Percentiles rank a stretch among this genome's conserved stretches.
phyloP scores from a whole-genome alignment of 2,329 filamentous ascomycete genomes.

The Calycina herbarum region DNA sequence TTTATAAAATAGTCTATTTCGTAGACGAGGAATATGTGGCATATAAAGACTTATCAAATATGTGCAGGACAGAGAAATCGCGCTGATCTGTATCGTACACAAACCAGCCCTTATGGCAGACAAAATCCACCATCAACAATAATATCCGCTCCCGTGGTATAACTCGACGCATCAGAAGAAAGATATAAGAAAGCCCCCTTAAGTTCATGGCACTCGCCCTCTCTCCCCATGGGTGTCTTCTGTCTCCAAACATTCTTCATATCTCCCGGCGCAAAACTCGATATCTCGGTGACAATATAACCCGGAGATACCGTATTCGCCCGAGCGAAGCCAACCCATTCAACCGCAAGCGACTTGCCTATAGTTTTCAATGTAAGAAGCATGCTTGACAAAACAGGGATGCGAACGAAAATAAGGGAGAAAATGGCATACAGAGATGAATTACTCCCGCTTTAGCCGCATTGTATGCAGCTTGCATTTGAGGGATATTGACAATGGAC shows the following conservation, averaged over 20 bases:
- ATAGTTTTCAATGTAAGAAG: conserved; percentile 7
- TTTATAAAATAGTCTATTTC: neutral
- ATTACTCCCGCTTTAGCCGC: conserved; percentile 67
- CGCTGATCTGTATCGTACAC: neutral
- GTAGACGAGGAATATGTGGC: neutral
- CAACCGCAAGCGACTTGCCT: conserved; percentile 71
- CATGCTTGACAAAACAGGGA: neutral
- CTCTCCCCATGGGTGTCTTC: conserved; percentile 44
- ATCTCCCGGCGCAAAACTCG: conserved; percentile 62
- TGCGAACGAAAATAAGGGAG: neutral
- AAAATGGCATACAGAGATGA: conserved; percentile 52
- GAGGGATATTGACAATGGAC: conserved; percentile 75
- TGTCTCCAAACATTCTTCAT: conserved; percentile 73
- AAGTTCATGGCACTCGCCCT: conserved; percentile 51
- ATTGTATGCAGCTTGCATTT: conserved; percentile 73
- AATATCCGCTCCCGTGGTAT: conserved; percentile 48
- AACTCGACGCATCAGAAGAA: conserved; percentile 44
- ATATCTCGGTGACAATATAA: conserved; percentile 74
- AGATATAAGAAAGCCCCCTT: conserved; percentile 54
- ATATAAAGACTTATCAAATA: neutral
- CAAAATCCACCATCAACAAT: conserved; percentile 47
- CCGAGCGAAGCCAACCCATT: conserved; percentile 75
- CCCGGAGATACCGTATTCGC: conserved; percentile 73
- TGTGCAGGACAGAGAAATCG: neutral
- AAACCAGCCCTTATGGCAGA: conserved; percentile 3